Evolutionary conservation across 1,139 yeast species (phyloP), one percentile per base, ranked within the genome.

Genomic region (Geotrichum phurueaensis): DNA sequence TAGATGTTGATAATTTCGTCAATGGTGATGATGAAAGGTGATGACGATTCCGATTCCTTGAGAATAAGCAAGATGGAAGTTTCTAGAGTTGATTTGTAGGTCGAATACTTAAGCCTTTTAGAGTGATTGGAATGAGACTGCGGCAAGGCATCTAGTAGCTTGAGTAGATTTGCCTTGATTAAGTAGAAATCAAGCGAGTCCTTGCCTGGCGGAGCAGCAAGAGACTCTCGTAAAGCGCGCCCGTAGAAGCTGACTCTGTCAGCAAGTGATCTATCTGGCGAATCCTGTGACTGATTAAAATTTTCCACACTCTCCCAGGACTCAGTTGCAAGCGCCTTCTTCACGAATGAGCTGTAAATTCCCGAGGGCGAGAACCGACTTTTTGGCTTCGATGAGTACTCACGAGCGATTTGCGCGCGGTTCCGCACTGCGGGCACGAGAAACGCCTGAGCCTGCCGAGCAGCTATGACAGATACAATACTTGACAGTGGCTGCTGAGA

Each of bases 201-300:
- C 18, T 58, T 56, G 23, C 58, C 62, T 7, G 60, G 59, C 13
- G 60, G 58, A 36, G 60, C 61, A 9, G 62, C 62, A 18, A 62
- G 45, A 1, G 58, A 54, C 48, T 62, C 62, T 48, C 57, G 57
- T n/a, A 62, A 33, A 27, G 45, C 47, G 7, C 64, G 52, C n/a
- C 62, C 59, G 22, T 52, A 56, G 36, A 20, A 18, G 10, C 29
- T 25, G n/a, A 51, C 54, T 15, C 25, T n/a, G 29, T 57, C 56
- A 4, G 27, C 54, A 9, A 39, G 33, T n/a, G 47, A 23, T 5
- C 49, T 12, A 13, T 48, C 31, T 22, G 20, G 20, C 9, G 51
- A 23, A 13, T 39, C 47, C 27, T 18, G 55, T 9, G 50, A 47
- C 20, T 36, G 25, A 2, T 57, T 57, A 23, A 54, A 39, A 4